A percentile compares a stretch with the other conserved stretches of the same genome.
These are phyloP conservation scores for Quercus tomentella DNA, from an alignment of 331 rosid species.

Conservation along the genomic window DNA sequence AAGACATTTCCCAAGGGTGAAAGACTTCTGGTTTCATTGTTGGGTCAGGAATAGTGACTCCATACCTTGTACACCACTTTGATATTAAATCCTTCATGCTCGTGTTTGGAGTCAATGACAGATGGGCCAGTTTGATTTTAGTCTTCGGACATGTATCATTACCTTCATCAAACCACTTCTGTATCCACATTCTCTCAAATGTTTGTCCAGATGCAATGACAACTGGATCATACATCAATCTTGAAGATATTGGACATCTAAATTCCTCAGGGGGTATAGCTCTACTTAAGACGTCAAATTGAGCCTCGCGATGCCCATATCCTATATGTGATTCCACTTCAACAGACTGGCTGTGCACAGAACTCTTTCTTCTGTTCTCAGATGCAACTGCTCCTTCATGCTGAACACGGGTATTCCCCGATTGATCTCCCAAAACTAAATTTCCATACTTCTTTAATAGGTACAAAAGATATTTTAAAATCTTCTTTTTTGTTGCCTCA, in stretches of 20 bases:
- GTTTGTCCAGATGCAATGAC: slow-evolving; percentile 74
- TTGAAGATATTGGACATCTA: slow-evolving; percentile 69
- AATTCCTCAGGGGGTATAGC: slow-evolving; percentile 55
- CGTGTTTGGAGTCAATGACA: slow-evolving; percentile 53
- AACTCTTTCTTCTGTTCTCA: slow-evolving; percentile 23
- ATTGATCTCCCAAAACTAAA: slow-evolving; percentile 31
- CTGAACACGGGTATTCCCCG: slow-evolving; percentile 18
- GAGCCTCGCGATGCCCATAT: slow-evolving; percentile 15
- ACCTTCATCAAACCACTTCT: slow-evolving; percentile 84
- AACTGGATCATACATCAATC: slow-evolving; percentile 88
- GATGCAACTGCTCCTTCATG: slow-evolving; percentile 18
- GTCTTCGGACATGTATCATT: slow-evolving; percentile 69
- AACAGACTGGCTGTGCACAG: slow-evolving; percentile 17
- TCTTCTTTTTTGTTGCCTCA: slow-evolving; percentile 43
- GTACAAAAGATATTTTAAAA: slow-evolving; percentile 50
- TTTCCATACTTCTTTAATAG: slow-evolving; percentile 59
- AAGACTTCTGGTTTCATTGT: slow-evolving; percentile 29
- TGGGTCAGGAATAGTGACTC: slow-evolving; percentile 59
- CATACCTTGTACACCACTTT: slow-evolving; percentile 60
- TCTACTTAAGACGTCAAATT: slow-evolving; percentile 25
- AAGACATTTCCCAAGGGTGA: slow-evolving; percentile 47
- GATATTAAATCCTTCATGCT: slow-evolving; percentile 63
- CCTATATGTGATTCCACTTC: slow-evolving; percentile 19
- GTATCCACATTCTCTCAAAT: slow-evolving; percentile 83
- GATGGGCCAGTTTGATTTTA: slow-evolving; percentile 33